These are phyloP conservation scores for Penicillium brevicompactum DNA, from an alignment of 2,329 filamentous ascomycete genomes.

Conservation along the genomic window DNA sequence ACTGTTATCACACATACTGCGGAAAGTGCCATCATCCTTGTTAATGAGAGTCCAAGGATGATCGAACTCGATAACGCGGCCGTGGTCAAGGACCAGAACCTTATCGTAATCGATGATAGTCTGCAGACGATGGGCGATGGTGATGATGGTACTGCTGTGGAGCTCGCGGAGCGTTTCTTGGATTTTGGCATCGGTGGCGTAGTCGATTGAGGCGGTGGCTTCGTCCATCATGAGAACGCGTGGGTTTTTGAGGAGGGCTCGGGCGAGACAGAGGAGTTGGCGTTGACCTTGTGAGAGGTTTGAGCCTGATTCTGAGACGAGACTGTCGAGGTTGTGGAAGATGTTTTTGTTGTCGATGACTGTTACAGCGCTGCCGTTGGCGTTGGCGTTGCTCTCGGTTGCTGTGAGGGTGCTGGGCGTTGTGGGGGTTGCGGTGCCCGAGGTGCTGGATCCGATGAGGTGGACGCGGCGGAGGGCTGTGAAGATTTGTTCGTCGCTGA, in stretches of 20 bases:
- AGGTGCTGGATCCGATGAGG: conserved; percentile 61
- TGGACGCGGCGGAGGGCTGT: conserved; percentile 84
- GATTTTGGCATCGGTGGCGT: conserved; percentile 92
- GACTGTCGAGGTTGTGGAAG: conserved; percentile 81
- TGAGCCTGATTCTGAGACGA: conserved; percentile 84
- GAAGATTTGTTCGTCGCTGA: conserved; percentile 90
- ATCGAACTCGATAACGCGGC: conserved; percentile 83
- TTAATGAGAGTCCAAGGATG: conserved; percentile 81
- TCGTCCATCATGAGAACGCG: conserved; percentile 99
- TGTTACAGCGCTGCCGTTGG: conserved; percentile 19
- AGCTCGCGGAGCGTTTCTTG: conserved; percentile 95
- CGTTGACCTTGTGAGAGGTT: conserved; percentile 96
- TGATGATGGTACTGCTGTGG: conserved; percentile 84
- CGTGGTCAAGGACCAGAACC: conserved; percentile 90
- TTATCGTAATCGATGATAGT: conserved; percentile 99
- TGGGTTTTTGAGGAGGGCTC: conserved; percentile 86
- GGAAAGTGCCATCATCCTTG: conserved; percentile 68
- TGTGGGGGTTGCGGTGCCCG: conserved; percentile 39
- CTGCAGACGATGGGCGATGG: conserved; percentile 91
- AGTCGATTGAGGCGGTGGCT: conserved; percentile 96
- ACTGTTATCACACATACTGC: conserved; percentile 69
- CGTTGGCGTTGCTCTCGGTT: conserved; percentile 25
- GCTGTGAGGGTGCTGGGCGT: conserved; percentile 30
- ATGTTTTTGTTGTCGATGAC: conserved; percentile 83
- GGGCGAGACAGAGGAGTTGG: conserved; percentile 89